Evolutionary conservation across 1,139 yeast genomes (phyloP).

Genomic region (Candida tetrigidarum): DNA sequence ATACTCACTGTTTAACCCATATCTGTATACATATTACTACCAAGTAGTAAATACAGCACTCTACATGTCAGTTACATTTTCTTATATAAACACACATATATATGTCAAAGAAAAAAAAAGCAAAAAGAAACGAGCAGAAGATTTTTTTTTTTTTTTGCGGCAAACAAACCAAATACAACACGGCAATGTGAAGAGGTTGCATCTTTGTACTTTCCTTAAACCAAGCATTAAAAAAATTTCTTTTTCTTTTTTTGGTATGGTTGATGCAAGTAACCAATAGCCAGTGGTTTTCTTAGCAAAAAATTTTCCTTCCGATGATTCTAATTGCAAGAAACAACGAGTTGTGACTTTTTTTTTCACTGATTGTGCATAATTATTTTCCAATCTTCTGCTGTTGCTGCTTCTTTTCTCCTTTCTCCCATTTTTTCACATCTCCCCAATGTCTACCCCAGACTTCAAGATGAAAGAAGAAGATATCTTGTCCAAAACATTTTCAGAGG

Average conservation of each 20-base stretch:
- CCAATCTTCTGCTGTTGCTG: too few species aligned
- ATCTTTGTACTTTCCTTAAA: conserved; percentile 1
- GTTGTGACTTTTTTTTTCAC: not conserved
- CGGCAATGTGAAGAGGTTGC: conserved; percentile 4
- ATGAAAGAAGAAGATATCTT: not conserved
- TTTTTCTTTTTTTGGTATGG: too few species aligned
- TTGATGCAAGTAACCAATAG: too few species aligned
- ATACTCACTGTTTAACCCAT: too few species aligned
- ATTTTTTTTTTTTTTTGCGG: conserved; percentile 7
- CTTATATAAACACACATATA: not conserved
- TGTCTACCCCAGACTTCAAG: conserved; percentile 4
- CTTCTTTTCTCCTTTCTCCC: too few species aligned
- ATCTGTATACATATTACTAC: too few species aligned
- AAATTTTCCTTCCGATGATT: not conserved
- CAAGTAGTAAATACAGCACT: too few species aligned
- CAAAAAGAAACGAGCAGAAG: not conserved
- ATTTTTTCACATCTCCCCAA: not conserved
- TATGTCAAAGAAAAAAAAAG: not conserved
- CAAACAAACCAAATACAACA: not conserved
- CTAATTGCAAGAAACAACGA: conserved; percentile 6
- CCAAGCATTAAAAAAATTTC: conserved; percentile 4
- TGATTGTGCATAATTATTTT: not conserved
- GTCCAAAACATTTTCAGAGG: not conserved
- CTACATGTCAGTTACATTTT: not conserved
- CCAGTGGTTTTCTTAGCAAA: too few species aligned